Evolutionary conservation across 345 rosid genomes (phyloP).

Genomic region (Hibiscus tridactylites): DNA sequence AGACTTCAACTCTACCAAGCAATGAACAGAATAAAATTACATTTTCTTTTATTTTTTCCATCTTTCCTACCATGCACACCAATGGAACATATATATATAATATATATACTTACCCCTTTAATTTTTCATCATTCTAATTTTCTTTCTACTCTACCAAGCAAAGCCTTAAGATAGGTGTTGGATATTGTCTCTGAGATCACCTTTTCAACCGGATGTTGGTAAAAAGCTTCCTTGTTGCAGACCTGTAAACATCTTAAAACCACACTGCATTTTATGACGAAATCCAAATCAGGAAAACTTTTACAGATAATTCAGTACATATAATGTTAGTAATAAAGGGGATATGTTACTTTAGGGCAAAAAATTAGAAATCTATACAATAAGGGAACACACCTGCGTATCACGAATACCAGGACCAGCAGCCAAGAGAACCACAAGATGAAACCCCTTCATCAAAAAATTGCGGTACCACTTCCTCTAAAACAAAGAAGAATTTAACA

Average conservation of each 20-base stretch:
- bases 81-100: no score
- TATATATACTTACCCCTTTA: not conserved
- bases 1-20: no score
- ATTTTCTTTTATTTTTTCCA: no score
- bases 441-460: constrained; percentile 95
- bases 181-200: constrained; percentile 22
- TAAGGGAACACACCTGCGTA: constrained; percentile 59
- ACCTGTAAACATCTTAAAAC: constrained; percentile 2
- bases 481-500: constrained; percentile 13
- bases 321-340: not conserved
- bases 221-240: constrained; percentile 74
- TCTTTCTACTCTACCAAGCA: not conserved
- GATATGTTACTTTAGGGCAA: not conserved
- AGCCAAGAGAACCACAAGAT: constrained; percentile 73
- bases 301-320: not conserved
- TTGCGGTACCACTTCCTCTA: constrained; percentile 99
- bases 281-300: constrained; percentile 4
- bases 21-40: no score
- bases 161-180: not conserved
- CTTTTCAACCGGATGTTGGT: constrained; percentile 78
- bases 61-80: no score
- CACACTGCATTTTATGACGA: constrained; percentile 43
- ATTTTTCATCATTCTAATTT: not conserved
- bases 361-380: not conserved
- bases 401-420: constrained; percentile 98